Evolutionary conservation across 352 stramenopile genomes (phyloP), one percentile per base, ranked within the genome.

Genomic region (Blastocystis sp.): DNA sequence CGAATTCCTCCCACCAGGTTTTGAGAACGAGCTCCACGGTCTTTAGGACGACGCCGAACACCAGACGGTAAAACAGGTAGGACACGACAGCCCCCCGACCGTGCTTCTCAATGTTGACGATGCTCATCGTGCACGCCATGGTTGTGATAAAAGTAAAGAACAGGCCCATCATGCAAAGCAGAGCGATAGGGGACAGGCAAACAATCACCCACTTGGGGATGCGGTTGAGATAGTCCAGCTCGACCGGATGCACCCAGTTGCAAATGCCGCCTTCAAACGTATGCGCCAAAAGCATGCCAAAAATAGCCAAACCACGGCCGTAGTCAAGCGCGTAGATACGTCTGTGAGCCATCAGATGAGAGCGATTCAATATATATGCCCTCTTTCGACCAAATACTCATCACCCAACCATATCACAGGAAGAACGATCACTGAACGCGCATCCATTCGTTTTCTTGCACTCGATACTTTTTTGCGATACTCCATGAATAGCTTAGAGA

Each of bases 71-170:
- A 4, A 84, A 59, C 24, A 84, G 66, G 28, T 84, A 84, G 1
- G 45, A n/a, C 74, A 84, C 69, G 24, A 69, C 74, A 17, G 74
- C 74, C 11, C 60, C 48, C 28, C 66, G 68, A 28, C 74, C 74
- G 34, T 84, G 65, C 52, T 64, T 84, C 61, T 84, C 74, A 57
- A 84, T 84, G 34, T 59, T 28, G n/a, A 84, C 69, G 11, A 84
- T 48, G n/a, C 28, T 68, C n/a, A 84, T 84, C n/a, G 74, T 68
- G 48, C 74, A 84, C 40, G 74, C 66, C n/a, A 84, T 84, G 14
- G 74, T 69, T 19, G 74, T 84, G 52, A 84, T 84, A 52, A 84
- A 84, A 3, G 74, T 84, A 28, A 84, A 84, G 48, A 84, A 84
- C 24, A 84, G 24, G 11, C 74, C 74, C 74, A 84, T 84, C 24